phyloP scores from a whole-genome alignment of 495 filamentous ascomycete species.

The Penicillium subrubescens region DNA sequence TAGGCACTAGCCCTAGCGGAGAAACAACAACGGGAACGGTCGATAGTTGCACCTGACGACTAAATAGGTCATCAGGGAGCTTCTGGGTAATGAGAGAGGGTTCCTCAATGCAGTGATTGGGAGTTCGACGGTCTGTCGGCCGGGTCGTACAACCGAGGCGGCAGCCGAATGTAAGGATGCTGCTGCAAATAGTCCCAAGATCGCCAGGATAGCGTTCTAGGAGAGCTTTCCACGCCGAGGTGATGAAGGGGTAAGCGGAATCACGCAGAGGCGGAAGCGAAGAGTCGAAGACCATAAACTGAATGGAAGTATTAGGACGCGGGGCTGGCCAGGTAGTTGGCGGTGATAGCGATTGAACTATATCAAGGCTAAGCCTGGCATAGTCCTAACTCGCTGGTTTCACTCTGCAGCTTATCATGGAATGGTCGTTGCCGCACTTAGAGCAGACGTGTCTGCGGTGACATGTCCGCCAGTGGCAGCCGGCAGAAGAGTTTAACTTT shows the following conservation, averaged over 20 bases:
- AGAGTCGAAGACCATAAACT: neutral
- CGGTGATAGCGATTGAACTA: neutral
- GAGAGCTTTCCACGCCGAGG: neutral
- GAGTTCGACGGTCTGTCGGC: neutral
- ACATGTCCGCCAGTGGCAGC: neutral
- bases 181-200: neutral
- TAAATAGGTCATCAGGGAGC: neutral
- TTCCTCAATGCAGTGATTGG: neutral
- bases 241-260: neutral
- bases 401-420: neutral
- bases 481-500: neutral
- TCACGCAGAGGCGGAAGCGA: neutral
- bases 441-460: neutral
- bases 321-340: neutral
- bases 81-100: neutral
- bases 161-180: neutral
- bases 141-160: neutral
- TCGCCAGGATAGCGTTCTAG: neutral
- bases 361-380: neutral
- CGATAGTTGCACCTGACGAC: neutral
- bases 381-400: neutral
- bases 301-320: neutral
- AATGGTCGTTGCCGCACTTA: neutral
- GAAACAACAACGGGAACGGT: neutral
- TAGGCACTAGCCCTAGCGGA: neutral